These are phyloP conservation scores for Chionographis japonica DNA, from an alignment of 106 monocot species.

Conservation along the genomic window DNA sequence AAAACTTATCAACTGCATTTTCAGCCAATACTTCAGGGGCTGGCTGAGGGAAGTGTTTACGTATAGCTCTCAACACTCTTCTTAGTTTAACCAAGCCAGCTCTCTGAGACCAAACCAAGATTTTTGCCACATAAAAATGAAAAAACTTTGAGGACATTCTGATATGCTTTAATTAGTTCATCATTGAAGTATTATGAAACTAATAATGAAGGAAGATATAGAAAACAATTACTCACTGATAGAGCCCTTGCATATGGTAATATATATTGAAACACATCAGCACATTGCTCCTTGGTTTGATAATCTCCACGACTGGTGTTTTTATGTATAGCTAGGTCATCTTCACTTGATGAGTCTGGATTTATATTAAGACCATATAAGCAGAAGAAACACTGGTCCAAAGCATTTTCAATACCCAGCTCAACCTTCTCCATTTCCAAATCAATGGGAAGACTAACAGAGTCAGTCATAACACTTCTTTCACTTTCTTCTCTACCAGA, in stretches of 20 bases:
- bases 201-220: slow-evolving; percentile 3
- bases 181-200: background rate
- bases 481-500: slow-evolving; percentile 8
- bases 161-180: no score
- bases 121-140: background rate
- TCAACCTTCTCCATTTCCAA: slow-evolving; percentile 69
- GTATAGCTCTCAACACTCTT: slow-evolving; percentile 86
- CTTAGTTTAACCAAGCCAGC: slow-evolving; percentile 89
- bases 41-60: slow-evolving; percentile 93
- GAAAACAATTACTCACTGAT: slow-evolving; percentile 46
- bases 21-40: slow-evolving; percentile 63
- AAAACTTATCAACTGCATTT: slow-evolving; percentile 65
- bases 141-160: background rate
- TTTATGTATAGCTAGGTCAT: slow-evolving; percentile 85
- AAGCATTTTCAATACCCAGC: slow-evolving; percentile 71
- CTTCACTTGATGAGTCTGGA: slow-evolving; percentile 89
- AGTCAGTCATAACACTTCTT: slow-evolving; percentile 6
- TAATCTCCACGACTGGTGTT: slow-evolving; percentile 94
- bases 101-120: slow-evolving; percentile 32
- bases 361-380: slow-evolving; percentile 94
- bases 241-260: slow-evolving; percentile 90
- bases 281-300: slow-evolving; percentile 97
- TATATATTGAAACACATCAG: slow-evolving; percentile 98
- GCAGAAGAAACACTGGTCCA: slow-evolving; percentile 95
- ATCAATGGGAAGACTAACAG: slow-evolving; percentile 16